phyloP scores from a whole-genome alignment of 306 rosid genomes.

The Malus orientalis region DNA sequence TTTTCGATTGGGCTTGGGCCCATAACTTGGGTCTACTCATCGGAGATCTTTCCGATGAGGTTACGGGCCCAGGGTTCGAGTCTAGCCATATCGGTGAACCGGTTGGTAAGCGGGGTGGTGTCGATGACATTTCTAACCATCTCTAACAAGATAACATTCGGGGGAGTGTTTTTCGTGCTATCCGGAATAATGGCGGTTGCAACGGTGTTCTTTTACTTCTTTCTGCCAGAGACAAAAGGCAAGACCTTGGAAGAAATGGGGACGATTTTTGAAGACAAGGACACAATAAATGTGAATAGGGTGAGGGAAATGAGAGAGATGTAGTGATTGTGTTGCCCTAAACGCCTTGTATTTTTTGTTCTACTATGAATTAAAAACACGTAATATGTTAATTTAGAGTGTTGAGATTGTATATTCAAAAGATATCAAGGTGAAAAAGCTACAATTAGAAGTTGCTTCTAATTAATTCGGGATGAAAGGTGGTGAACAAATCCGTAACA shows the following conservation, averaged over 20 bases:
- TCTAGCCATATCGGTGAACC: constrained; percentile 61
- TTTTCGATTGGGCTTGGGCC: constrained; percentile 94
- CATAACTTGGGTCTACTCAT: constrained; percentile 72
- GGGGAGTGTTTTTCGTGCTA: constrained; percentile 59
- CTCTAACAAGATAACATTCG: constrained; percentile 49
- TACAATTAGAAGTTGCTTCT: not conserved
- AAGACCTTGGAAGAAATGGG: constrained; percentile 72
- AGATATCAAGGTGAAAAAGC: not conserved
- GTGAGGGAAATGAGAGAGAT: not conserved
- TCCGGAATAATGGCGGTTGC: constrained; percentile 48
- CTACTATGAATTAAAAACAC: not conserved
- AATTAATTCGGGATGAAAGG: not conserved
- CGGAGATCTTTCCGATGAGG: constrained; percentile 65
- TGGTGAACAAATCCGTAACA: not conserved
- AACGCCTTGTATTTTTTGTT: not conserved
- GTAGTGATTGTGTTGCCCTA: not conserved
- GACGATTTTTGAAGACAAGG: constrained; percentile 43
- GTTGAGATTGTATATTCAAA: not conserved
- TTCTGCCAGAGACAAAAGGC: constrained; percentile 72
- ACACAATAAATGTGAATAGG: not conserved
- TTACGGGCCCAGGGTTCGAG: constrained; percentile 66
- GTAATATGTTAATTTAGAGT: not conserved
- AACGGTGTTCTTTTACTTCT: constrained; percentile 52
- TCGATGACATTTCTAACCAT: constrained; percentile 61
- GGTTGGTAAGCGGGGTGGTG: constrained; percentile 65